Conservation (phyloP, 805 yeast species). For the Crinitomyces ghanaensis region DNA sequence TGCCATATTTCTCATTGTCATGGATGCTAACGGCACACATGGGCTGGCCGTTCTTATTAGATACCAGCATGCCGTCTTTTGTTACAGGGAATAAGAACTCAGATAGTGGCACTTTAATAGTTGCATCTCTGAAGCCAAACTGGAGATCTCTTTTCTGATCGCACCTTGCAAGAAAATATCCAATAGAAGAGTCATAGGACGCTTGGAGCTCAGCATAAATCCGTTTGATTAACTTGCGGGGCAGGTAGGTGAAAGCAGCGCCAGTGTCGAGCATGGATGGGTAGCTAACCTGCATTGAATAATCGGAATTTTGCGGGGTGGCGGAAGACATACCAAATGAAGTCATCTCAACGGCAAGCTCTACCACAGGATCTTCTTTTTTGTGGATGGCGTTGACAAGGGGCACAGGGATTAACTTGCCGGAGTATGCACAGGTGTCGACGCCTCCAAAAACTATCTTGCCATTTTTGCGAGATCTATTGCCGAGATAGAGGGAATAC, state of each 20-base stretch:
- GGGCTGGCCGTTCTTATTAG: neutral
- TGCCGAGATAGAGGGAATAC: constrained; percentile 37
- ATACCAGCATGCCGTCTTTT: neutral
- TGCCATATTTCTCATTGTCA: neutral
- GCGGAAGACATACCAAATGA: constrained; percentile 11
- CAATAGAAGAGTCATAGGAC: neutral
- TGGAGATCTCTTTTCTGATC: constrained; percentile 21
- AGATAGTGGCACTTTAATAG: constrained; percentile 17
- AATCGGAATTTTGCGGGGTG: neutral
- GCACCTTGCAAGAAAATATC: neutral
- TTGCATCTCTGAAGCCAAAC: constrained; percentile 32
- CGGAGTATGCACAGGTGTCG: constrained; percentile 32
- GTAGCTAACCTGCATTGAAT: constrained; percentile 7
- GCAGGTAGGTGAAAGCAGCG: constrained; percentile 11
- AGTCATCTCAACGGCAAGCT: constrained; percentile 7
- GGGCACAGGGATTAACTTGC: constrained; percentile 26
- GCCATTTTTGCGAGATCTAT: constrained; percentile 25
- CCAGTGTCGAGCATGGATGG: constrained; percentile 12
- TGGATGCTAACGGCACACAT: neutral
- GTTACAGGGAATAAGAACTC: constrained; percentile 12
- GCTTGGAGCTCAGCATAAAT: constrained; percentile 4
- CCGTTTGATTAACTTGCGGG: neutral
- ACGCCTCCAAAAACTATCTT: constrained; percentile 32
- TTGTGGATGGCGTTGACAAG: constrained; percentile 14
- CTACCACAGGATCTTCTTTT: neutral